Evolutionary conservation across 805 yeast genomes (phyloP).

Genomic region (Sugiyamaella lignohabitans): DNA sequence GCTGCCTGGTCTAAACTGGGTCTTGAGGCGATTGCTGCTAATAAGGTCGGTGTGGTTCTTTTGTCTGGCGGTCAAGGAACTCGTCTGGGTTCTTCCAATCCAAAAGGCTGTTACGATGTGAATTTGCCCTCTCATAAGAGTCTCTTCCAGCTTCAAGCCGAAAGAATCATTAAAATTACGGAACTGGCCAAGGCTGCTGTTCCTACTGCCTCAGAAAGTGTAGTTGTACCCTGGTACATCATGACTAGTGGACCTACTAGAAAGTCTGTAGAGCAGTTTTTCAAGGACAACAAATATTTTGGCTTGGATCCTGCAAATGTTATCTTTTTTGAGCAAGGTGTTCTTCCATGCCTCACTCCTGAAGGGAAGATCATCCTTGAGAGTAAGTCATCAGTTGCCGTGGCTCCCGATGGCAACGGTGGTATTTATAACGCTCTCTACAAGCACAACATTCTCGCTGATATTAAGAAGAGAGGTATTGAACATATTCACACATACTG

Average conservation of each 20-base stretch:
- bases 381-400: conserved; percentile 49
- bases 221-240: conserved; percentile 72
- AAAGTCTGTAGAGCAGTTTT: conserved; percentile 63
- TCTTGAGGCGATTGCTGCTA: conserved; percentile 54
- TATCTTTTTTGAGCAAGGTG: conserved; percentile 87
- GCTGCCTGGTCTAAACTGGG: conserved; percentile 49
- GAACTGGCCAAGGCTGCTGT: conserved; percentile 38
- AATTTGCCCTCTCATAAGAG: conserved; percentile 79
- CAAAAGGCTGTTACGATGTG: conserved; percentile 92
- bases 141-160: conserved; percentile 89
- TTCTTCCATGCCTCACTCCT: conserved; percentile 76
- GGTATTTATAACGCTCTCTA: conserved; percentile 84
- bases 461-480: conserved; percentile 60
- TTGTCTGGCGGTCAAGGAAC: conserved; percentile 99
- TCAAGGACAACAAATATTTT: conserved; percentile 55
- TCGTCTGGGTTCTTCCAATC: conserved; percentile 79
- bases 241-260: conserved; percentile 95
- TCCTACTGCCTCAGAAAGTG: conserved; percentile 18
- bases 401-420: conserved; percentile 98
- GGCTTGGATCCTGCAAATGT: conserved; percentile 61
- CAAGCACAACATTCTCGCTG: conserved; percentile 57
- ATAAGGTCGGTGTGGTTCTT: conserved; percentile 79
- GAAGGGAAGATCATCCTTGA: conserved; percentile 71
- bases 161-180: conserved; percentile 63
- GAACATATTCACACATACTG: conserved; percentile 95